phyloP scores from a whole-genome alignment of 2,329 filamentous ascomycete genomes.

The Sporothrix pseudoabietina region DNA sequence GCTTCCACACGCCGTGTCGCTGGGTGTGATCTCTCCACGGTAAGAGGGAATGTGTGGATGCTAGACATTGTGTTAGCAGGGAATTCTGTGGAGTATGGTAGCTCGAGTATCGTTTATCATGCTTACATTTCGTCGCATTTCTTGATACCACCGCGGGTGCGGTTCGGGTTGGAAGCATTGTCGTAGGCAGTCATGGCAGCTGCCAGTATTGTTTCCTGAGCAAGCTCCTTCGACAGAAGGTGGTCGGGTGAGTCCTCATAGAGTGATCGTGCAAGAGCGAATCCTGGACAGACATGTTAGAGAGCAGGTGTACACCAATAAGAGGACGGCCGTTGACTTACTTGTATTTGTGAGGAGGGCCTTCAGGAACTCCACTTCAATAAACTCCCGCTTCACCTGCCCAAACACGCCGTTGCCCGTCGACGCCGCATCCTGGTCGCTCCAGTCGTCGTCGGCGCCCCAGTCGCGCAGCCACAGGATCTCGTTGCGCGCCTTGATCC shows the following conservation, averaged over 20 bases:
- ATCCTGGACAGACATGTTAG: constrained; percentile 50
- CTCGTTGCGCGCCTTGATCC: constrained; percentile 63
- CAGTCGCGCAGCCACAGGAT: constrained; percentile 75
- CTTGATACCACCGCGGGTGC: constrained; percentile 73
- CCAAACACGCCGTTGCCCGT: constrained; percentile 58
- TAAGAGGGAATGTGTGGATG: constrained; percentile 63
- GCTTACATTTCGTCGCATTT: constrained; percentile 74
- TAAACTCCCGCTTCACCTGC: constrained; percentile 58
- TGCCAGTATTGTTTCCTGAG: constrained; percentile 63
- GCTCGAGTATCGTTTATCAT: too few relatives aligned
- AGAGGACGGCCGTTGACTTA: constrained; percentile 44
- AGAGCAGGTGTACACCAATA: not conserved
- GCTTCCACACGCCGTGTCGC: constrained; percentile 60
- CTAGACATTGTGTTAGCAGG: constrained; percentile 43
- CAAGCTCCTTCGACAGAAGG: constrained; percentile 52
- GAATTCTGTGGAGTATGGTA: too few relatives aligned
- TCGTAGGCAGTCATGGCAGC: constrained; percentile 73
- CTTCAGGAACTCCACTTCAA: constrained; percentile 74
- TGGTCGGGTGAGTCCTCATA: constrained; percentile 56
- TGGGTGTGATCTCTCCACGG: constrained; percentile 55
- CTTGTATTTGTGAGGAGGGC: constrained; percentile 63
- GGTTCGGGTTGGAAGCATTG: constrained; percentile 79
- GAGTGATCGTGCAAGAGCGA: constrained; percentile 63
- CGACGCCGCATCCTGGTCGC: constrained; percentile 11
- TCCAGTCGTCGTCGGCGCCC: constrained; percentile 56